A percentile compares a stretch with the other conserved stretches of the same genome.
phyloP scores from a whole-genome alignment of 257 asterid species.

The Jaltomata sinuosa region DNA sequence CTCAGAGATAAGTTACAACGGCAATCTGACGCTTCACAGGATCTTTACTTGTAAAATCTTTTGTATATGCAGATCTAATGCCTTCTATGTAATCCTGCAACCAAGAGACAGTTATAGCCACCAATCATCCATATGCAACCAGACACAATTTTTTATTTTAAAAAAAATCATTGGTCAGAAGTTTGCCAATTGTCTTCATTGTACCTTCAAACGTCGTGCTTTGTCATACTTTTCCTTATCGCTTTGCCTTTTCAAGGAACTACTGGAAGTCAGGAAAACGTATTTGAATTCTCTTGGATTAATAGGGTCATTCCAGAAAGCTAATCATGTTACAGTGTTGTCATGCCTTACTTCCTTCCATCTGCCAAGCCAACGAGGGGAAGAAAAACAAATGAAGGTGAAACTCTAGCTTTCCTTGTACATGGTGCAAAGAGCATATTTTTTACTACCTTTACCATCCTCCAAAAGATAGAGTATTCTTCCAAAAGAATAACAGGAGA shows the following conservation, averaged over 20 bases:
- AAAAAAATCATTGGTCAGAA: neutral
- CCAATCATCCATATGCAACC: constrained; percentile 1
- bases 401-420: neutral
- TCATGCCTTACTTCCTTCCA: constrained; percentile 96
- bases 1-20: constrained; percentile 98
- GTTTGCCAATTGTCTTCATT: neutral
- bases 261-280: constrained; percentile 92
- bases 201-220: constrained; percentile 82
- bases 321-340: constrained; percentile 96
- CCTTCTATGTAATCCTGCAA: constrained; percentile 71
- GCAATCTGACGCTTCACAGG: constrained; percentile 81
- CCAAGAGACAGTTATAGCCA: constrained; percentile 15
- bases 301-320: constrained; percentile 94
- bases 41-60: constrained; percentile 64
- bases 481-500: constrained; percentile 4
- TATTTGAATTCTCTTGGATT: constrained; percentile 82
- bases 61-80: constrained; percentile 73
- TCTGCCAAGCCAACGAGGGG: constrained; percentile 29
- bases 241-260: constrained; percentile 93
- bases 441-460: neutral
- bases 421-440: neutral
- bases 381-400: constrained; percentile 6
- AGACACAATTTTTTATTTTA: neutral
- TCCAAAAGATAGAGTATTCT: neutral
- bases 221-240: constrained; percentile 97